A percentile compares a stretch with the other conserved stretches of the same genome.
phyloP scores from a whole-genome alignment of 176 grass and related monocot genomes.

The Carex scoparia region DNA sequence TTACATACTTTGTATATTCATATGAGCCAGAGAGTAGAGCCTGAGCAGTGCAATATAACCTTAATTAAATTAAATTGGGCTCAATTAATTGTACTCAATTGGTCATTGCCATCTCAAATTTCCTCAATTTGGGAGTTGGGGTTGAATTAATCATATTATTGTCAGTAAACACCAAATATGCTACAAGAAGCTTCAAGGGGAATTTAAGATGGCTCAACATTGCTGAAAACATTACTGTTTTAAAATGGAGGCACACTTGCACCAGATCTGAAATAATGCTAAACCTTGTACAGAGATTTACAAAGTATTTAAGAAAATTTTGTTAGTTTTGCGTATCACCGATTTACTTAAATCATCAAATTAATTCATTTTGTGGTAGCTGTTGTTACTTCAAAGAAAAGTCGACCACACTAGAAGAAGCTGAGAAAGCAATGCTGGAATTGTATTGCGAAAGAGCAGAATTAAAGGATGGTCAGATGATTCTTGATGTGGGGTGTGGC shows the following conservation, averaged over 20 bases:
- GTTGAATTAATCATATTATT: background rate
- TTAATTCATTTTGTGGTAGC: constrained; percentile 33
- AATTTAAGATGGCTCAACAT: background rate
- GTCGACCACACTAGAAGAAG: constrained; percentile 68
- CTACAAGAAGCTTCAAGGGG: background rate
- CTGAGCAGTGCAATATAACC: background rate
- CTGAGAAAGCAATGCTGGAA: constrained; percentile 81
- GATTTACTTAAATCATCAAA: background rate
- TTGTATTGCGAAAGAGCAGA: constrained; percentile 81
- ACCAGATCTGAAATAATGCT: background rate
- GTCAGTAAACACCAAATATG: background rate
- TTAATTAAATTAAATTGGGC: background rate
- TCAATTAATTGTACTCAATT: background rate
- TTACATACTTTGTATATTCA: background rate
- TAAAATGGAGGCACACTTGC: background rate
- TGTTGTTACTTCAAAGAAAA: constrained; percentile 79
- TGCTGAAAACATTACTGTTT: background rate
- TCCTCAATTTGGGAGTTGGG: background rate
- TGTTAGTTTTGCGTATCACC: background rate
- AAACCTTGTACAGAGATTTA: background rate
- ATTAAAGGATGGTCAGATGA: constrained; percentile 62
- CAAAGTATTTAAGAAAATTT: background rate
- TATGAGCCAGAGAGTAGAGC: background rate
- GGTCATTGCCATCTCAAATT: background rate
- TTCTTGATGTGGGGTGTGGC: constrained; percentile 89